A percentile compares a stretch with the other conserved stretches of the same genome.
Conservation (phyloP, 208 protist genomes). For the Trypanosoma caninum region DNA sequence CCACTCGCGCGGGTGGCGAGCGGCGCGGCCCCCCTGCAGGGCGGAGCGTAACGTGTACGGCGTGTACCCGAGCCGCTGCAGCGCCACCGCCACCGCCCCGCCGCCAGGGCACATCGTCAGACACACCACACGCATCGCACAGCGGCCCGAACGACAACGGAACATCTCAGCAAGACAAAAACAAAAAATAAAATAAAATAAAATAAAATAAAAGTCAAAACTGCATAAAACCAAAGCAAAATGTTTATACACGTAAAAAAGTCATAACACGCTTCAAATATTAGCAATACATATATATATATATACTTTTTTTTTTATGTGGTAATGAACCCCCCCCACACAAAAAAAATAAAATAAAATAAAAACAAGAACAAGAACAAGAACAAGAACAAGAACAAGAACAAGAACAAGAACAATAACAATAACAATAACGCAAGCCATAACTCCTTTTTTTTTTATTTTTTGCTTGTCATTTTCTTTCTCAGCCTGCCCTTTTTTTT, state of each 20-base stretch:
- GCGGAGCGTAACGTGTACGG: slow-evolving; percentile 56
- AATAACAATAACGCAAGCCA: too few relatives aligned
- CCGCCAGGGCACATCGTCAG: slow-evolving; percentile 67
- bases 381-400: too few relatives aligned
- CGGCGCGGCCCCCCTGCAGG: slow-evolving; percentile 48
- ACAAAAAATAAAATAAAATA: not conserved
- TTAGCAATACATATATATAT: not conserved
- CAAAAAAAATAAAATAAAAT: too few relatives aligned
- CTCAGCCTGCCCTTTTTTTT: too few relatives aligned
- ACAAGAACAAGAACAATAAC: too few relatives aligned
- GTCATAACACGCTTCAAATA: not conserved
- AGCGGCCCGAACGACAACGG: not conserved
- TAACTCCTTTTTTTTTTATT: too few relatives aligned
- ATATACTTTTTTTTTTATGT: not conserved
- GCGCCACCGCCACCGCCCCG: slow-evolving; percentile 45
- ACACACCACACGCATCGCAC: slow-evolving; percentile 57
- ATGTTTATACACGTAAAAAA: not conserved
- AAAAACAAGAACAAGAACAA: too few relatives aligned
- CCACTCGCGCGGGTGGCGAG: slow-evolving; percentile 50
- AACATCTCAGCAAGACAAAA: slow-evolving; percentile 6
- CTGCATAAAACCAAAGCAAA: not conserved
- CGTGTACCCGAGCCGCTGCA: slow-evolving; percentile 58
- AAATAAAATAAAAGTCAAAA: slow-evolving; percentile 15
- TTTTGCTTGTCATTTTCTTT: too few relatives aligned
- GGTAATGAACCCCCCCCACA: not conserved